phyloP scores from a whole-genome alignment of 768 basidiomycete species.

The Boletus tomentosulus region DNA sequence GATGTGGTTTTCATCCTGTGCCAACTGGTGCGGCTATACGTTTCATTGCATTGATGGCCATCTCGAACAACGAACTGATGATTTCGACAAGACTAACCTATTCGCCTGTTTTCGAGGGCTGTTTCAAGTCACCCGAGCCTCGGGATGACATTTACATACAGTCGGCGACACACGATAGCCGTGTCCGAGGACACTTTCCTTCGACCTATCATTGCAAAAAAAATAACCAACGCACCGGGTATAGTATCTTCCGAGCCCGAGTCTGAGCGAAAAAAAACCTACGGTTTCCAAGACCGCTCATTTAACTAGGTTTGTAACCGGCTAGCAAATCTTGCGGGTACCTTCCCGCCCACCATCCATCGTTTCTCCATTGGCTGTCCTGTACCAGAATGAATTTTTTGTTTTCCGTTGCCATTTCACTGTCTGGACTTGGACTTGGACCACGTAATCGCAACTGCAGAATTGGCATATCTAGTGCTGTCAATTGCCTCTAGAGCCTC shows the following conservation, averaged over 20 bases:
- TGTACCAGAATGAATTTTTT: background rate
- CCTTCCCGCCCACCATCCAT: background rate
- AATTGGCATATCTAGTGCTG: background rate
- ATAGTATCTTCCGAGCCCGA: background rate
- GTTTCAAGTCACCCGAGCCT: background rate
- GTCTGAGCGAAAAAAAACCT: background rate
- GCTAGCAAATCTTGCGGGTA: background rate
- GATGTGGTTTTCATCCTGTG: background rate
- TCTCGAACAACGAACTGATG: background rate
- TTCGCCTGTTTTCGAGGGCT: background rate
- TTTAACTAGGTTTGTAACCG: background rate
- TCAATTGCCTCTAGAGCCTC: background rate
- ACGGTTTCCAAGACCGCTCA: background rate
- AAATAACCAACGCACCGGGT: background rate
- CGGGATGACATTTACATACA: background rate
- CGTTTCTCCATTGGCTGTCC: background rate
- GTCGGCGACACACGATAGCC: background rate
- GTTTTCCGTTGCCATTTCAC: background rate
- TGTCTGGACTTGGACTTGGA: background rate
- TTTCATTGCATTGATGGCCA: background rate
- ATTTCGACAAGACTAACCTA: background rate
- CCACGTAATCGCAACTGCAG: background rate
- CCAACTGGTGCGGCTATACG: background rate
- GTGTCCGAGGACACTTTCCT: background rate
- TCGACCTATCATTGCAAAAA: background rate